Evolutionary conservation across 768 basidiomycete genomes (phyloP), one percentile per base, ranked within the genome.

Genomic region (Tricholoma matsutake): DNA sequence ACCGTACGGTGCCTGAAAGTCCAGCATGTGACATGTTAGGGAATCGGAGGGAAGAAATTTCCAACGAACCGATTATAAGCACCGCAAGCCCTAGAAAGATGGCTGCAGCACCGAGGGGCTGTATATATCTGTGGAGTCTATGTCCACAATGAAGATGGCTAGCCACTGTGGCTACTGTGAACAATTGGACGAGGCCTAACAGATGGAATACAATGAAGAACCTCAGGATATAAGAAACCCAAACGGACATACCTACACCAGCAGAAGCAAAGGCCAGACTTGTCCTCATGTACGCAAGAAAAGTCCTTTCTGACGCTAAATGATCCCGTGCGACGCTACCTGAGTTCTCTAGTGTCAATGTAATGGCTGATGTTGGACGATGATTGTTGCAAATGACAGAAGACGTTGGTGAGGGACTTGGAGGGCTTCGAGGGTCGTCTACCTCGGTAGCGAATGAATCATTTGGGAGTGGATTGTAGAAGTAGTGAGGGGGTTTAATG

Each of bases 311-410:
- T 1, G 76, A 77, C 0, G 83, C 81, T 7, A 85, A 71, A 61
- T 85, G 83, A 67, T 84, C 83, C 31, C 83, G 71, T 7, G 82
- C 83, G 39, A 84, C 83, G 52, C 76, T 78, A 4, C 83, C 83
- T 29, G 76, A 74, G 64, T 83, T 84, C 69, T 83, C 75, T 18
- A 84, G 68, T 9, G 55, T 69, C 18, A 69, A 56, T 0, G 66
- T 67, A n/a, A 67, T 41, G 10, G 34, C 54, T 18, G 56, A 28
- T 45, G 54, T 6, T 35, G 18, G 41, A 29, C 13, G 56, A 28
- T 18, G 37, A 2, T 51, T 32, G 11, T 25, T 39, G 58, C 14
- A 11, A 39, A 25, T 52, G 51, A 51, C 11, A 20, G 49, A 3
- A 32, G 58, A 5, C 35, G 18, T 20, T 10, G 58, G n/a, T 16